These are phyloP conservation scores for Voacanga thouarsii DNA, from an alignment of 257 asterid species.

Conservation along the genomic window DNA sequence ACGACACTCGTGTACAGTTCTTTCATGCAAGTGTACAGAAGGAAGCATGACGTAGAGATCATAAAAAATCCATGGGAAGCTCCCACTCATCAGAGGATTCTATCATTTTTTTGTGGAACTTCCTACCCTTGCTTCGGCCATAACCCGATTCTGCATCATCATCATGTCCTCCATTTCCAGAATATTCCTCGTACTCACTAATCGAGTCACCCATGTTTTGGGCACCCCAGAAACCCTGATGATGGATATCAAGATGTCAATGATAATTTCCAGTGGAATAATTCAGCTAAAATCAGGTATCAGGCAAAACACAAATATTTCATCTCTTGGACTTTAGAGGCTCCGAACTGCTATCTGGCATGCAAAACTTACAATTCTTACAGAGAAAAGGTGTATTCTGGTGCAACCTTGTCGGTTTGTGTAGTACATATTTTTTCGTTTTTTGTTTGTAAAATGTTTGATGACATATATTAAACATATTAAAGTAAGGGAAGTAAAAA, in stretches of 20 bases:
- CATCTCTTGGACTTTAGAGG: background rate
- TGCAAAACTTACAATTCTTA: background rate
- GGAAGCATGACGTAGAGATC: slow-evolving; percentile 11
- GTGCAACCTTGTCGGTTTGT: background rate
- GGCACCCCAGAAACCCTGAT: slow-evolving; percentile 55
- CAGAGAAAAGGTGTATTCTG: background rate
- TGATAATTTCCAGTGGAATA: background rate
- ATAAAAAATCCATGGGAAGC: slow-evolving; percentile 61
- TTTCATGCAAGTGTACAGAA: background rate
- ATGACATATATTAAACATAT: background rate
- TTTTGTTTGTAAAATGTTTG: no score
- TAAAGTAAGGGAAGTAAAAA: background rate
- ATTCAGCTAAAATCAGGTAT: background rate
- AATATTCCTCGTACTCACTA: slow-evolving; percentile 31
- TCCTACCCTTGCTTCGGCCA: slow-evolving; percentile 23
- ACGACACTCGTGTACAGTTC: background rate
- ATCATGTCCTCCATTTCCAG: slow-evolving; percentile 5
- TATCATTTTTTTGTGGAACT: slow-evolving; percentile 24
- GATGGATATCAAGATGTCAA: background rate
- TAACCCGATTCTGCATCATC: slow-evolving; percentile 11
- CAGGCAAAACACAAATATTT: background rate
- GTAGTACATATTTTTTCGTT: no score
- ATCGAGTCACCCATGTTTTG: slow-evolving; percentile 28
- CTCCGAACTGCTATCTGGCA: background rate
- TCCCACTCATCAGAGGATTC: slow-evolving; percentile 47